These are phyloP conservation scores for Biscogniauxia marginata DNA, from an alignment of 2,329 filamentous ascomycete species.

Conservation along the genomic window DNA sequence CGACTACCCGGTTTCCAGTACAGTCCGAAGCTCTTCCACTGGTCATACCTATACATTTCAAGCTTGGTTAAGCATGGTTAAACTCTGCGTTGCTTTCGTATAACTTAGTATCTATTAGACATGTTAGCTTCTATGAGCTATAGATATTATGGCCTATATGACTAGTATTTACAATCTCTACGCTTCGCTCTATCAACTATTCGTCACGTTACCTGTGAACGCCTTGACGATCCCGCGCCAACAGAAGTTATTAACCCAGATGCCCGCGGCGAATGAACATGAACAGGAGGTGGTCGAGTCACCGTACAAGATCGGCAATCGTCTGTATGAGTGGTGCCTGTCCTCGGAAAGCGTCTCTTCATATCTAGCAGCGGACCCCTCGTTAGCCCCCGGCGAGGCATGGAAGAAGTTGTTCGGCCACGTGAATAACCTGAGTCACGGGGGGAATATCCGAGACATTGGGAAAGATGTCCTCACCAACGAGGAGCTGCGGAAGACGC, in stretches of 20 bases:
- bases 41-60: too few species aligned
- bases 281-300: slow-evolving; percentile 9
- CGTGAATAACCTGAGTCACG: slow-evolving; percentile 1
- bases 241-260: slow-evolving; percentile 5
- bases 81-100: too few species aligned
- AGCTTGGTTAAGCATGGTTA: neutral
- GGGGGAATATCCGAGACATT: slow-evolving; percentile 15
- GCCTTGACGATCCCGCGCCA: slow-evolving; percentile 29
- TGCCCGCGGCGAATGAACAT: slow-evolving; percentile 6
- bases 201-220: slow-evolving; percentile 31
- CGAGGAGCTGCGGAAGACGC: slow-evolving; percentile 52
- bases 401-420: slow-evolving; percentile 55
- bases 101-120: neutral
- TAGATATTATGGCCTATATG: neutral
- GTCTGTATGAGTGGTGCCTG: slow-evolving; percentile 52
- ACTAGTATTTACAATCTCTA: slow-evolving; percentile 7
- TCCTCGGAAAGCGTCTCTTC: slow-evolving; percentile 56
- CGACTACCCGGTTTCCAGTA: slow-evolving; percentile 4
- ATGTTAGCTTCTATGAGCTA: neutral
- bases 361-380: slow-evolving; percentile 52
- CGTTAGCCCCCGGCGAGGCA: slow-evolving; percentile 50
- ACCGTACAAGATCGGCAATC: slow-evolving; percentile 40
- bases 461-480: slow-evolving; percentile 21
- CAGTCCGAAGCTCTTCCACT: neutral
- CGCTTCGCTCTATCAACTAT: slow-evolving; percentile 26